These are phyloP conservation scores for Phlebopus sp. DNA, from an alignment of 1,284 basidiomycete species.

Conservation along the genomic window DNA sequence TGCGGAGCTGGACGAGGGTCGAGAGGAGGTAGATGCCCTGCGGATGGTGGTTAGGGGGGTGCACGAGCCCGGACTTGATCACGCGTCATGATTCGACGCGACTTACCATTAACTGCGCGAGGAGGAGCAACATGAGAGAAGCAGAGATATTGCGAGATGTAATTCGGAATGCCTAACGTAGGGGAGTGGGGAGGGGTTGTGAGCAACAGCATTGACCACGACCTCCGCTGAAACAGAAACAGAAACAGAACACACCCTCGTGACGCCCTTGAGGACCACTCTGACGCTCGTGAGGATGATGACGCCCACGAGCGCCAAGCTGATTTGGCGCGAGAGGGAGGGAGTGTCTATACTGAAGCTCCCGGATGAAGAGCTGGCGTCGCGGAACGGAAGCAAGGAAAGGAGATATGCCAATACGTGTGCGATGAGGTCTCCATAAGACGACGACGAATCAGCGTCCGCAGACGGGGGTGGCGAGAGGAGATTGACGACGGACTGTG, in stretches of 20 bases:
- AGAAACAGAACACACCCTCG: conserved; percentile 45
- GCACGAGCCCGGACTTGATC: background rate
- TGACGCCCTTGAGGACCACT: conserved; percentile 62
- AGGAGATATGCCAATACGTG: conserved; percentile 52
- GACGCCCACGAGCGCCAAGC: conserved; percentile 64
- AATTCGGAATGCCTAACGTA: conserved; percentile 55
- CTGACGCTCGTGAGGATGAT: conserved; percentile 72
- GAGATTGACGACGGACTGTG: conserved; percentile 60
- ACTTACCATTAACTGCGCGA: conserved; percentile 76
- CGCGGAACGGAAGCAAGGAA: conserved; percentile 42
- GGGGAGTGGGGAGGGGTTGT: background rate
- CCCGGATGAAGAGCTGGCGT: conserved; percentile 16
- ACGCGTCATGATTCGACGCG: conserved; percentile 2
- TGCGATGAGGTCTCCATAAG: conserved; percentile 61
- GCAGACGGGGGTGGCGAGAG: conserved; percentile 42
- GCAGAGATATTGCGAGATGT: conserved; percentile 67
- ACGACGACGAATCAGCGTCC: conserved; percentile 35
- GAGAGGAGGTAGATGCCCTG: conserved; percentile 77
- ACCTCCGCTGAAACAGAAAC: too few relatives aligned
- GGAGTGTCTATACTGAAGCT: conserved; percentile 35
- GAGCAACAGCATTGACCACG: too few relatives aligned
- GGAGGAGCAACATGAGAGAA: conserved; percentile 66
- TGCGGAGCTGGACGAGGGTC: conserved; percentile 73
- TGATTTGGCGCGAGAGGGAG: conserved; percentile 61
- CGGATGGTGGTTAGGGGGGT: too few relatives aligned